Base-by-base conservation (phyloP, 176 grass and related monocot species). In the Pontederia paniculata region DNA sequence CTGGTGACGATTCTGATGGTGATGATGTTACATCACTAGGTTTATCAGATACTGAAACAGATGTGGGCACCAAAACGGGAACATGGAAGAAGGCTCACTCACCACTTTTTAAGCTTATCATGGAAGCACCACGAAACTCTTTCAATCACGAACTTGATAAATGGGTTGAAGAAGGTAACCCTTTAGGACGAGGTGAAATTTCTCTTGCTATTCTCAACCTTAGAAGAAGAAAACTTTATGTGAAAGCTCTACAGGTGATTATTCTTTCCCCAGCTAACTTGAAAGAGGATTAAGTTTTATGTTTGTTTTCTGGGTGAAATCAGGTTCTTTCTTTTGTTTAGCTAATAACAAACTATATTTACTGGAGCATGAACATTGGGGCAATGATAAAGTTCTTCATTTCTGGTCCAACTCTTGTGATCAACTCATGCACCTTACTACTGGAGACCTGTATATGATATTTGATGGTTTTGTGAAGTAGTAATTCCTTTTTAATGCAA, bases 181-280 rank as follows among this genome's bases (percentile, higher is more conserved):
- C 58, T 44, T 16, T 91, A 8, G 74, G 77, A 10, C 69, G 77
- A 64, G 54, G 74, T 9, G 80, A 75, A 10, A 17, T 91, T 45
- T 67, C 60, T 60, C 25, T 20, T 48, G 62, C 57, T 45, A n/a
- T 82, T 48, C 45, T 75, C 18, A 45, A 37, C 23, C 88, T 98
- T 63, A 67, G 87, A 4, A 98, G 18, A 57, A 46, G 58, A 9
- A 67, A 1, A 57, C 50, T 69, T 70, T 91, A 41, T 48, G 4
- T 0, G 14, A 98, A 98, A 72, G 86, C 87, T n/a, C 67, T 98
- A 49, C 53, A 98, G 93, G 93, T 98, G 54, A 68, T 51, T 66
- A 44, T 50, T 58, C 46, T 73, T 56, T 18, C 41, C 23, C 72
- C 11, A 17, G 12, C 21, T 13, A 9, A 37, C 28, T 37, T 37